Base-by-base conservation (phyloP, 257 asterid genomes). In the Solanum bulbocastanum region DNA sequence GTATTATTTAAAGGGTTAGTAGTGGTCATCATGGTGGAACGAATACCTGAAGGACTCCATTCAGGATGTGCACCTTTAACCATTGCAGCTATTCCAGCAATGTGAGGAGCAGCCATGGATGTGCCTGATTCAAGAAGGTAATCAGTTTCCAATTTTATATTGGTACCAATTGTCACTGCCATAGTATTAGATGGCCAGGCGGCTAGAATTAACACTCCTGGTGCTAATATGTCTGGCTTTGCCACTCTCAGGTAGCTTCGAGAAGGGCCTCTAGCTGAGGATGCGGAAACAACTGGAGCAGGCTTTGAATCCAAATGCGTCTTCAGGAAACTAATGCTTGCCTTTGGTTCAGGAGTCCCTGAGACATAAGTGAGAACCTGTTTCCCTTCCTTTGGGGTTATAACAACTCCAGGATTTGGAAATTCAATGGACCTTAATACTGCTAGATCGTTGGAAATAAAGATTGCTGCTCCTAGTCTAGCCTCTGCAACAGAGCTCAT, bases 141-240 rank as follows among this genome's bases (percentile, higher is more conserved):
- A 4, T 89, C 91, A 27, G 91, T 90, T 6, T 88, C 87, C 25
- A 92, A 71, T 10, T 11, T 88, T 18, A 90, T 75, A 22, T 76
- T 90, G 3, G 91, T 83, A 42, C 88, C 89, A 13, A 92, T 87
- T 5, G 2, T 36, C 5, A 89, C 88, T 0, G 83, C 89, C 3
- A 0, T 2, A 0, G 15, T 27, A 32, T 85, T 49, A 5, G 93
- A 92, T 9, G 89, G 86, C 92, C 92, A 92, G 0, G 94, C 90
- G 1, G 93, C 94, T 20, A 91, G 22, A 23, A 92, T 91, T 15
- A 92, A 35, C 5, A 92, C 58, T 2, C 94, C 93, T 2, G 93
- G 94, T 3, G 94, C 92, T 91, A 91, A 90, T 37, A 92, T 49
- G 46, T 91, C 94, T 2, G 94, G 94, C 75, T 92, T 92, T 46